Evolutionary conservation across 306 rosid species (phyloP).

Genomic region (Quercus berberidifolia): DNA sequence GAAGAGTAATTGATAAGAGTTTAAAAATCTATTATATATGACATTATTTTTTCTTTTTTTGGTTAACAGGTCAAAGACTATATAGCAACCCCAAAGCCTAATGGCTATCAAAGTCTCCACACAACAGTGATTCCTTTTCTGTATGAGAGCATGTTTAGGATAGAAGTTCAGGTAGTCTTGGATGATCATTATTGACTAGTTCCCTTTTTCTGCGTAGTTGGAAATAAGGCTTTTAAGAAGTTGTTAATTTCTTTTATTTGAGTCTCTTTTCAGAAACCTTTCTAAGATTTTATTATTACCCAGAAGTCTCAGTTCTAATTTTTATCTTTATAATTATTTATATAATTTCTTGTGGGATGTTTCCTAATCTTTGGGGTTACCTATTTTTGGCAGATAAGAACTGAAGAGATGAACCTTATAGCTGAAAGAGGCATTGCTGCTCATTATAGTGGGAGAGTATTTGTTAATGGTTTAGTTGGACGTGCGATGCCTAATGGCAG

Average conservation of each 20-base stretch:
- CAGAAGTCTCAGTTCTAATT: background rate
- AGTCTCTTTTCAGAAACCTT: slow-evolving; percentile 2
- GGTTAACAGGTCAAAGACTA: slow-evolving; percentile 80
- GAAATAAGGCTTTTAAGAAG: slow-evolving; percentile 1
- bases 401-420: slow-evolving; percentile 94
- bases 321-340: background rate
- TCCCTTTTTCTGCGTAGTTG: slow-evolving; percentile 14
- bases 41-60: slow-evolving; percentile 11
- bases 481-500: slow-evolving; percentile 55
- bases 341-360: background rate
- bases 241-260: slow-evolving; percentile 1
- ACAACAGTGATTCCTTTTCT: slow-evolving; percentile 93
- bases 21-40: slow-evolving; percentile 15
- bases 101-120: slow-evolving; percentile 98
- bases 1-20: slow-evolving; percentile 1
- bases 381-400: slow-evolving; percentile 71
- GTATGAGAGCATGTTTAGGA: slow-evolving; percentile 89
- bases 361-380: slow-evolving; percentile 13
- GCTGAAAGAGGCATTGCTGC: slow-evolving; percentile 99
- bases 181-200: slow-evolving; percentile 5
- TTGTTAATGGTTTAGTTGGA: slow-evolving; percentile 65
- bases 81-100: slow-evolving; percentile 96
- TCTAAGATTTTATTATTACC: background rate
- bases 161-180: slow-evolving; percentile 87
- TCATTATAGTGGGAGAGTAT: slow-evolving; percentile 86